Conservation (phyloP, 176 grass and related monocot genomes). For the Oryza meridionalis region DNA sequence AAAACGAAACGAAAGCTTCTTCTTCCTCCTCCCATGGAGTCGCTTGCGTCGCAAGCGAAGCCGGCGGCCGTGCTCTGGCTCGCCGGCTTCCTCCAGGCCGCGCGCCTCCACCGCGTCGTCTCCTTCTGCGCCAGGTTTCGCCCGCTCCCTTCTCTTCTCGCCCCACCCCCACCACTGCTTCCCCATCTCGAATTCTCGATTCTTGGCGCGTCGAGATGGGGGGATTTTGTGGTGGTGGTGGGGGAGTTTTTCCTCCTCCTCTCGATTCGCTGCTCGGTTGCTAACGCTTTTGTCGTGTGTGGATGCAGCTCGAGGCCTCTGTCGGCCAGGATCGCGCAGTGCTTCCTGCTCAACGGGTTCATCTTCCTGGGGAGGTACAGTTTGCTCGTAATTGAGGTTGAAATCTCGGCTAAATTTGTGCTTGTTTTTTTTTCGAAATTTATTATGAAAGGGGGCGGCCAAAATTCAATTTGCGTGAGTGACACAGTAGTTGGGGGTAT, state of each 20-base stretch:
- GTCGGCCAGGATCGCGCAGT: conserved; percentile 73
- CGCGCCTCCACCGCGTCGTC: conserved; percentile 68
- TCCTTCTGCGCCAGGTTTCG: conserved; percentile 73
- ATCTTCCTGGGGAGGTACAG: conserved; percentile 95
- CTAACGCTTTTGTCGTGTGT: conserved; percentile 1
- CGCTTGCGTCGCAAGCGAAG: conserved; percentile 66
- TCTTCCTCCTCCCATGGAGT: conserved; percentile 46
- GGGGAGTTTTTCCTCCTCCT: neutral
- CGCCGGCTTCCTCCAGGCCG: conserved; percentile 83
- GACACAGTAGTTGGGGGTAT: neutral
- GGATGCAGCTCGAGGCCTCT: conserved; percentile 70
- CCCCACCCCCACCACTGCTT: neutral
- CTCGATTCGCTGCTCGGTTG: neutral
- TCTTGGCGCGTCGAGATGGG: neutral
- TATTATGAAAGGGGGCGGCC: neutral
- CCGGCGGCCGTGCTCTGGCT: conserved; percentile 71
- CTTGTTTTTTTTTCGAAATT: neutral
- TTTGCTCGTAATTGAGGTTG: conserved; percentile 26
- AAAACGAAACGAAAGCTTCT: neutral
- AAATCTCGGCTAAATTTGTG: neutral
- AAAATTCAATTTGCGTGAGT: neutral
- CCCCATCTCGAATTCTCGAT: neutral
- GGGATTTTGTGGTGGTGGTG: neutral
- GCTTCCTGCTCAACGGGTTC: conserved; percentile 91
- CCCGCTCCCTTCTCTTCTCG: neutral